These are phyloP conservation scores for Wallacemonas rigidus DNA, from an alignment of 208 protist species.

Conservation along the genomic window DNA sequence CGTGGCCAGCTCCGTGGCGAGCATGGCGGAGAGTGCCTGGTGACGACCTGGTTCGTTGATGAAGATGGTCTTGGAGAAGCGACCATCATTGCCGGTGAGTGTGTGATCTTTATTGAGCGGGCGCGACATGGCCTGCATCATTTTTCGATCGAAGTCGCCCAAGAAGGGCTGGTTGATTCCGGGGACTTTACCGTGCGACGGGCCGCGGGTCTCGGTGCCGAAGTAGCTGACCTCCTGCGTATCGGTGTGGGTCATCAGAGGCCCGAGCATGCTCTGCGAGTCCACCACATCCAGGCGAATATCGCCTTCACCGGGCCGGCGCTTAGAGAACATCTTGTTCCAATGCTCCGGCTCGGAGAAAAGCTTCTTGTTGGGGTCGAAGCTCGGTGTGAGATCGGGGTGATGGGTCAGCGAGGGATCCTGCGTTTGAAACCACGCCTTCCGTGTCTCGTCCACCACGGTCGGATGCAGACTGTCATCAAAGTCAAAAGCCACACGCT, in stretches of 20 bases:
- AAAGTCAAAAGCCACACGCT: constrained; percentile 92
- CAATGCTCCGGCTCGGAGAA: constrained; percentile 90
- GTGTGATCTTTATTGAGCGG: constrained; percentile 78
- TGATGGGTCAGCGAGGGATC: constrained; percentile 65
- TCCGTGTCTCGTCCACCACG: constrained; percentile 26
- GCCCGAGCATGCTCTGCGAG: constrained; percentile 73
- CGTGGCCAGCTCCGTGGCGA: constrained; percentile 64
- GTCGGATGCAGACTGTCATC: constrained; percentile 84
- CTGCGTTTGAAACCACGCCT: constrained; percentile 66
- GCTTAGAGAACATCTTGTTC: constrained; percentile 91
- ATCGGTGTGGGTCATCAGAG: constrained; percentile 79
- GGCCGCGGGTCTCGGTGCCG: constrained; percentile 66
- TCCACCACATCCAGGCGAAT: constrained; percentile 67
- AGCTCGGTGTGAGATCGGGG: constrained; percentile 56
- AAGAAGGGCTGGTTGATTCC: constrained; percentile 85
- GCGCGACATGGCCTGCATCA: constrained; percentile 90
- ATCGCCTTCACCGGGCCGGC: constrained; percentile 81
- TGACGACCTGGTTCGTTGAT: constrained; percentile 82
- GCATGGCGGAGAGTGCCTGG: constrained; percentile 68
- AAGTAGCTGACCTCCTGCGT: constrained; percentile 67
- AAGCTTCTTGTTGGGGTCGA: constrained; percentile 81
- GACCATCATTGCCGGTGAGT: constrained; percentile 81
- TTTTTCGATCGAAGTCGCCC: constrained; percentile 86
- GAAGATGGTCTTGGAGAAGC: constrained; percentile 89
- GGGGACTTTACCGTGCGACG: constrained; percentile 67